Percentiles rank a stretch among this genome's conserved stretches.
Conservation (phyloP, 2,329 filamentous ascomycete genomes). For the Apiospora sp. region DNA sequence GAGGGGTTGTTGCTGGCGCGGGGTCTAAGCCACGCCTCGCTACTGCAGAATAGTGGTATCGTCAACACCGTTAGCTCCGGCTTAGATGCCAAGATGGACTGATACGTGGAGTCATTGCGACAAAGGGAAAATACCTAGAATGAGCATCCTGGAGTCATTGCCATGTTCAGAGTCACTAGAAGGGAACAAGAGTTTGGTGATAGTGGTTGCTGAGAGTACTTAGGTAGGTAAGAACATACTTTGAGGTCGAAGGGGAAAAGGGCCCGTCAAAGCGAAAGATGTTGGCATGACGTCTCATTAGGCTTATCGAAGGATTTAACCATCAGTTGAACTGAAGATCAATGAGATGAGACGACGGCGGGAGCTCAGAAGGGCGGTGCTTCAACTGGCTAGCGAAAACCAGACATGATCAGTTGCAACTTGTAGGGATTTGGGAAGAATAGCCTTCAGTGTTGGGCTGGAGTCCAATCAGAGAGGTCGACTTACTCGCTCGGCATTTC, state of each 20-base stretch:
- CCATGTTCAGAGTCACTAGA: background rate
- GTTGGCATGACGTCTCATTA: slow-evolving; percentile 7
- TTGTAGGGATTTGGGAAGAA: background rate
- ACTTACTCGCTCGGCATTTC: slow-evolving; percentile 12
- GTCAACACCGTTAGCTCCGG: slow-evolving; percentile 10
- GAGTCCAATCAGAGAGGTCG: background rate
- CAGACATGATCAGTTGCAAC: background rate
- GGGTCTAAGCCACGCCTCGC: slow-evolving; percentile 18
- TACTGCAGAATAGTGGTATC: slow-evolving; percentile 10
- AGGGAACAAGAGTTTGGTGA: background rate
- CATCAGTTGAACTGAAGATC: background rate
- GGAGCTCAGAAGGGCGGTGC: background rate
- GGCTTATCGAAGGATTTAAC: background rate
- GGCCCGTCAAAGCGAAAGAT: background rate
- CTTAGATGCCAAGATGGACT: background rate
- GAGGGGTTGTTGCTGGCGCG: slow-evolving; percentile 8
- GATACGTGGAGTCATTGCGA: background rate
- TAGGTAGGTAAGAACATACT: too few relatives aligned
- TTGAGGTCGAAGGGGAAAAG: background rate
- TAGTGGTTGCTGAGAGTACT: background rate
- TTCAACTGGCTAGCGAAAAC: background rate
- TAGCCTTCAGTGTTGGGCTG: background rate
- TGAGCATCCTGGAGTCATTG: background rate
- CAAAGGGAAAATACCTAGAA: background rate
- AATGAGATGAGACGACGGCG: background rate